phyloP scores from a whole-genome alignment of 1,284 basidiomycete genomes.

The Sporisorium sorghi region DNA sequence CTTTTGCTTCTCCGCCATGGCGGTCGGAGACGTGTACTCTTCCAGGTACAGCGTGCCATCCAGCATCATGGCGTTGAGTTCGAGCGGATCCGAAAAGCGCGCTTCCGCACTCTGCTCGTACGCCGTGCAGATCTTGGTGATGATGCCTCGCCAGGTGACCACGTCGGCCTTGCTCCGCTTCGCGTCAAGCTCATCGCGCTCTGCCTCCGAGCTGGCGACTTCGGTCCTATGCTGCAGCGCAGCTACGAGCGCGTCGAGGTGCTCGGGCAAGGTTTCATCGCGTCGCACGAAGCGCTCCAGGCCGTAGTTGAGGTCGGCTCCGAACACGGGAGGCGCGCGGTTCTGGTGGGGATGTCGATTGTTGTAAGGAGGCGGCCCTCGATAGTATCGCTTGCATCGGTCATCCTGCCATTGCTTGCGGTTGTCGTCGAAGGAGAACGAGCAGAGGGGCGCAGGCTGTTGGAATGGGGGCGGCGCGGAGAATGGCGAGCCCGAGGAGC shows the following conservation, averaged over 20 bases:
- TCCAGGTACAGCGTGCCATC: constrained; percentile 83
- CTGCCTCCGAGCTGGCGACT: constrained; percentile 4
- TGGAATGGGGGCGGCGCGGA: constrained; percentile 37
- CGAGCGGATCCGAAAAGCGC: constrained; percentile 74
- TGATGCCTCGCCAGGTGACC: constrained; percentile 87
- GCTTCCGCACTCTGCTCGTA: constrained; percentile 41
- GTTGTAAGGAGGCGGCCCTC: constrained; percentile 46
- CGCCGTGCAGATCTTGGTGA: constrained; percentile 77
- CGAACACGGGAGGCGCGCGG: constrained; percentile 22
- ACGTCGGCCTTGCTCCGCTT: constrained; percentile 71
- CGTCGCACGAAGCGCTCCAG: constrained; percentile 76
- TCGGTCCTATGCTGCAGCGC: constrained; percentile 45
- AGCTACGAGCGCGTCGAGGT: constrained; percentile 47
- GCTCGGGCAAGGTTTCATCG: constrained; percentile 73
- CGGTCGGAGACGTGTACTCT: constrained; percentile 77
- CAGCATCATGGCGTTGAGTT: constrained; percentile 60
- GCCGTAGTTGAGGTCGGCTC: constrained; percentile 67
- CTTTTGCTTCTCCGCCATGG: constrained; percentile 76
- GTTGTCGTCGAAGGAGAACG: constrained; percentile 55
- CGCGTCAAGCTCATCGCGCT: constrained; percentile 27
- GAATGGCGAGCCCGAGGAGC: constrained; percentile 14
- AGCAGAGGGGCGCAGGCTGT: constrained; percentile 42
- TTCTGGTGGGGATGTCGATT: constrained; percentile 21
- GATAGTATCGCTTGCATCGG: constrained; percentile 43
- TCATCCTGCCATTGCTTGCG: constrained; percentile 54